Percentiles rank a stretch among this genome's conserved stretches.
These are phyloP conservation scores for Hymenoscyphus occultus DNA, from an alignment of 2,329 filamentous ascomycete species.

Conservation along the genomic window DNA sequence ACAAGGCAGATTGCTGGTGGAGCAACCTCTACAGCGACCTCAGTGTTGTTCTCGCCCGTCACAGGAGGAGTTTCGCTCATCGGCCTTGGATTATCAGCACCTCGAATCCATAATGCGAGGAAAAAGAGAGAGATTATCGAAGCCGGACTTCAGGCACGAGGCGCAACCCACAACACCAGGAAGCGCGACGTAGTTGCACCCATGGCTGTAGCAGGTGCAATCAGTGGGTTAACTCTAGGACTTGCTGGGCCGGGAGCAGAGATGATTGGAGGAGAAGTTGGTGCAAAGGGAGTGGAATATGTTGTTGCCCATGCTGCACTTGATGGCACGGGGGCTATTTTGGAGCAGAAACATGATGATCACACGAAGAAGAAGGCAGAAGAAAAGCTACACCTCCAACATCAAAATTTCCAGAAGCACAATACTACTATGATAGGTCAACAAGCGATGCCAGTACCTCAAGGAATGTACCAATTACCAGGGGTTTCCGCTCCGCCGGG, in stretches of 20 bases:
- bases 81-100: slow-evolving; percentile 40
- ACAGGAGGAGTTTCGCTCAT: slow-evolving; percentile 42
- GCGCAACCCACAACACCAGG: slow-evolving; percentile 39
- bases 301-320: slow-evolving; percentile 39
- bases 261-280: slow-evolving; percentile 37
- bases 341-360: slow-evolving; percentile 39
- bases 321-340: slow-evolving; percentile 38
- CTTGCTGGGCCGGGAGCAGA: slow-evolving; percentile 39
- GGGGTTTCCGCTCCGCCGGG: slow-evolving; percentile 8
- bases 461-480: slow-evolving; percentile 5
- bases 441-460: slow-evolving; percentile 10
- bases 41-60: slow-evolving; percentile 40
- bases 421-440: slow-evolving; percentile 22
- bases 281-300: slow-evolving; percentile 39
- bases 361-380: slow-evolving; percentile 39
- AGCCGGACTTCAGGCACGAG: slow-evolving; percentile 37
- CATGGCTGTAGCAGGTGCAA: slow-evolving; percentile 40
- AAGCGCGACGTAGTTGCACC: slow-evolving; percentile 43
- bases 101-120: slow-evolving; percentile 42
- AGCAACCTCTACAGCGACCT: slow-evolving; percentile 41
- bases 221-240: slow-evolving; percentile 39
- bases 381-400: slow-evolving; percentile 35
- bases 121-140: slow-evolving; percentile 44
- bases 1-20: slow-evolving; percentile 42
- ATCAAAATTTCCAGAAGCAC: slow-evolving; percentile 37